phyloP scores from a whole-genome alignment of 768 basidiomycete species.

The Psilocybe azurescens region DNA sequence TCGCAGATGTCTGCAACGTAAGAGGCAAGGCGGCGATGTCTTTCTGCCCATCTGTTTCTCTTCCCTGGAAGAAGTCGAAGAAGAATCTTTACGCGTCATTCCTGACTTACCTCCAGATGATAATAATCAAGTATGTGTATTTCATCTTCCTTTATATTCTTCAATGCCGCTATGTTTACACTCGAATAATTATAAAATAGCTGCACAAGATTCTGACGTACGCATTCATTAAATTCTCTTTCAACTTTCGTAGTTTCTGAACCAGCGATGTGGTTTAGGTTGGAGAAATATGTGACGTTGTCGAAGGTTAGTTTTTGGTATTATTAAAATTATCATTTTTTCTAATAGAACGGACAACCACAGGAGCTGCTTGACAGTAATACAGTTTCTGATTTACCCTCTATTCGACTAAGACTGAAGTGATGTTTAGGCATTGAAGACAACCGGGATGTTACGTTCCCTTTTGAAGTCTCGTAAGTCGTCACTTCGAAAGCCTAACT shows the following conservation, averaged over 20 bases:
- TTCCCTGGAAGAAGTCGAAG: neutral
- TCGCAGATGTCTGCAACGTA: conserved; percentile 4
- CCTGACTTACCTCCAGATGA: conserved; percentile 30
- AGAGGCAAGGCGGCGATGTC: conserved; percentile 32
- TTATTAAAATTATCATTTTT: too few species aligned
- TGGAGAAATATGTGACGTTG: conserved; percentile 54
- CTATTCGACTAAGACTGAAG: neutral
- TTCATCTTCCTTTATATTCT: conserved; percentile 37
- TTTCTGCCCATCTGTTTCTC: conserved; percentile 43
- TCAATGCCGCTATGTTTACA: too few species aligned
- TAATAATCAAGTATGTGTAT: conserved; percentile 36
- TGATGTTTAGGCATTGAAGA: conserved; percentile 48
- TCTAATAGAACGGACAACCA: neutral
- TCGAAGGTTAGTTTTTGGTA: conserved; percentile 37
- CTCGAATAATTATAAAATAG: too few species aligned
- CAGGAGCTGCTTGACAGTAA: conserved; percentile 30
- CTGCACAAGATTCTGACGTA: conserved; percentile 55
- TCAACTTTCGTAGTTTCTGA: neutral
- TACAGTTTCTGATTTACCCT: neutral
- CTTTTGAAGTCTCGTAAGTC: conserved; percentile 50
- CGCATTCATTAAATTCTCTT: neutral
- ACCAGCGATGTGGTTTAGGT: conserved; percentile 20
- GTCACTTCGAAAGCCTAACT: conserved; percentile 5
- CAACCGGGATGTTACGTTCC: conserved; percentile 50
- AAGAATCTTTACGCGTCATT: neutral